These are phyloP conservation scores for Pseudozyma sp. DNA, from an alignment of 1,284 basidiomycete genomes.

Conservation along the genomic window DNA sequence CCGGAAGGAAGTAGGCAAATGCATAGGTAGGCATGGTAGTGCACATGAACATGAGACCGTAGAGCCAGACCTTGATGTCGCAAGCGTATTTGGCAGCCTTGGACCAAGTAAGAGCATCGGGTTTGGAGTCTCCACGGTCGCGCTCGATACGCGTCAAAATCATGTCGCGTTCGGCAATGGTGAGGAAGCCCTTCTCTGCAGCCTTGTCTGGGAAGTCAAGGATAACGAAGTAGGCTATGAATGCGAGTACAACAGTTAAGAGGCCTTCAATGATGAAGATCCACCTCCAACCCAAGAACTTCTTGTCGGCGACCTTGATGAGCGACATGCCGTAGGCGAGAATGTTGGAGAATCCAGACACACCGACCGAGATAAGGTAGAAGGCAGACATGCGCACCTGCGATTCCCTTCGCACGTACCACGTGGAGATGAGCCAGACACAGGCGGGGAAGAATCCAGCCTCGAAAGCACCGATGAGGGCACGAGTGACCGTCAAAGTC, in stretches of 20 bases:
- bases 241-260: conserved; percentile 46
- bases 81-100: conserved; percentile 67
- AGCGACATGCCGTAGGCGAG: conserved; percentile 65
- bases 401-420: conserved; percentile 71
- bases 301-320: conserved; percentile 30
- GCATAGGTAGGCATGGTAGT: conserved; percentile 55
- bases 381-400: conserved; percentile 70
- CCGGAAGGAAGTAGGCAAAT: conserved; percentile 69
- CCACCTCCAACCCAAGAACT: conserved; percentile 66
- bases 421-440: conserved; percentile 71
- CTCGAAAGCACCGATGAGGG: conserved; percentile 68
- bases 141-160: conserved; percentile 70
- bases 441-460: conserved; percentile 65
- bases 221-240: conserved; percentile 54
- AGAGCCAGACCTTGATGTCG: conserved; percentile 71
- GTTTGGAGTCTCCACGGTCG: conserved; percentile 71
- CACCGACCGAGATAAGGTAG: conserved; percentile 69
- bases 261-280: conserved; percentile 54
- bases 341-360: conserved; percentile 71
- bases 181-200: conserved; percentile 69
- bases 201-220: conserved; percentile 72
- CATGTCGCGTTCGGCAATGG: conserved; percentile 68
- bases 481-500: conserved; percentile 69
- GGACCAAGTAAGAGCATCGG: conserved; percentile 68
- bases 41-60: conserved; percentile 69